Conservation (phyloP, 768 basidiomycete genomes). For the Mycena venus region DNA sequence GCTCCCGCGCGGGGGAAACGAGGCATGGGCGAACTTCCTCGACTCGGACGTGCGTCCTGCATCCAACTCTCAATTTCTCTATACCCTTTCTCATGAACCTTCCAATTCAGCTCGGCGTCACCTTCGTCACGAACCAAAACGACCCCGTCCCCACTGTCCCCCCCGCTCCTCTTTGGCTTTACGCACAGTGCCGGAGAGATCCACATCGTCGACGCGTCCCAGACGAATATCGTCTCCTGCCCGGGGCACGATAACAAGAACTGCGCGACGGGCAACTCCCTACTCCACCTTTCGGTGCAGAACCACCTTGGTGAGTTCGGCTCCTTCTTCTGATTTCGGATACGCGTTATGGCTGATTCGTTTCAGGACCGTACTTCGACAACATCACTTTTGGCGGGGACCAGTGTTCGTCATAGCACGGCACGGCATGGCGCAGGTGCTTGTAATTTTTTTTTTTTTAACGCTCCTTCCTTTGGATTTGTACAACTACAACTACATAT, state of each 20-base stretch:
- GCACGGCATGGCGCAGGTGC: not conserved
- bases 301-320: constrained; percentile 39
- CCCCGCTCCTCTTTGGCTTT: constrained; percentile 50
- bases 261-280: constrained; percentile 4
- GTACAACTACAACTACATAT: too few relatives aligned
- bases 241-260: constrained; percentile 54
- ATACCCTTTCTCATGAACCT: not conserved
- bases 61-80: not conserved
- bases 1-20: constrained; percentile 60
- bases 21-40: constrained; percentile 58
- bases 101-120: constrained; percentile 38
- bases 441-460: too few relatives aligned
- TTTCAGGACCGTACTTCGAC: constrained; percentile 46
- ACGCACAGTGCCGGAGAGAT: constrained; percentile 48
- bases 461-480: too few relatives aligned
- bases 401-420: constrained; percentile 2
- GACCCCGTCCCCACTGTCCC: constrained; percentile 58
- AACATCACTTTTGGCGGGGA: constrained; percentile 44
- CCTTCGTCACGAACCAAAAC: constrained; percentile 53
- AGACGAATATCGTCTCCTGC: constrained; percentile 47
- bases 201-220: constrained; percentile 47
- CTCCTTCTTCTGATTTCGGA: constrained; percentile 19
- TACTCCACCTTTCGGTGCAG: not conserved
- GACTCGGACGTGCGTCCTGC: constrained; percentile 47
- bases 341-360: too few relatives aligned